These are phyloP conservation scores for Xylaria digitata DNA, from an alignment of 2,329 filamentous ascomycete genomes.

Conservation along the genomic window DNA sequence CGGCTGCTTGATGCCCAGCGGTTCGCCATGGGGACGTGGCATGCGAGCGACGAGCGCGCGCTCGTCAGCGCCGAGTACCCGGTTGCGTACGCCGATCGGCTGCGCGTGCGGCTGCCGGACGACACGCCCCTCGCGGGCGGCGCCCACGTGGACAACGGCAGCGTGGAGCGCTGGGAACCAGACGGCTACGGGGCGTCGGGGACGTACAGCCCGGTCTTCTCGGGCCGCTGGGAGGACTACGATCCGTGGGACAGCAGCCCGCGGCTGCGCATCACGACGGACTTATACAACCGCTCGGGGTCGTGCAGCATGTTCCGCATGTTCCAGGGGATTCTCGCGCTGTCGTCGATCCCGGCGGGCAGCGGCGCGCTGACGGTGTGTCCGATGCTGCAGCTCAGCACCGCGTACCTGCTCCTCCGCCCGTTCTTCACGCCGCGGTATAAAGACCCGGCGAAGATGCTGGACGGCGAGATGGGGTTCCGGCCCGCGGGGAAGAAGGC, in stretches of 20 bases:
- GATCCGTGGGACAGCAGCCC: slow-evolving; percentile 83
- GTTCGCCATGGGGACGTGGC: slow-evolving; percentile 73
- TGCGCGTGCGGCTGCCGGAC: slow-evolving; percentile 77
- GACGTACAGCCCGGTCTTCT: slow-evolving; percentile 78
- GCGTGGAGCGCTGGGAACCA: slow-evolving; percentile 79
- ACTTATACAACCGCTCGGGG: slow-evolving; percentile 84
- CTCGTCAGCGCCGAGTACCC: slow-evolving; percentile 65
- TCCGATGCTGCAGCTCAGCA: slow-evolving; percentile 79
- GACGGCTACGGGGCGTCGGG: slow-evolving; percentile 72
- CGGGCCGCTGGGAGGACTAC: slow-evolving; percentile 82
- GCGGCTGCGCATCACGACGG: slow-evolving; percentile 74
- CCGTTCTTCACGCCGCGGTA: slow-evolving; percentile 78
- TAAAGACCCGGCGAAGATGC: slow-evolving; percentile 51
- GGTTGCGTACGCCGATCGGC: slow-evolving; percentile 75
- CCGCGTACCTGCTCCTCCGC: slow-evolving; percentile 81
- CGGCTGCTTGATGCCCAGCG: slow-evolving; percentile 71
- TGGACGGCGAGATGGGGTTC: slow-evolving; percentile 14
- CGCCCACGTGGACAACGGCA: slow-evolving; percentile 79
- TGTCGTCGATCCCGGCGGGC: slow-evolving; percentile 76
- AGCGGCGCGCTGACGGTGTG: slow-evolving; percentile 85
- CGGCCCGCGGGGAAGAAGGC: slow-evolving; percentile 24
- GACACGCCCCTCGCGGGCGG: slow-evolving; percentile 76
- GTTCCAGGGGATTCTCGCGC: slow-evolving; percentile 90
- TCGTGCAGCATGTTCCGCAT: slow-evolving; percentile 86
- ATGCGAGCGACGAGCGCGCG: slow-evolving; percentile 59